Evolutionary conservation across 2,329 filamentous ascomycete species (phyloP).

Genomic region (Neofusicoccum sp.): DNA sequence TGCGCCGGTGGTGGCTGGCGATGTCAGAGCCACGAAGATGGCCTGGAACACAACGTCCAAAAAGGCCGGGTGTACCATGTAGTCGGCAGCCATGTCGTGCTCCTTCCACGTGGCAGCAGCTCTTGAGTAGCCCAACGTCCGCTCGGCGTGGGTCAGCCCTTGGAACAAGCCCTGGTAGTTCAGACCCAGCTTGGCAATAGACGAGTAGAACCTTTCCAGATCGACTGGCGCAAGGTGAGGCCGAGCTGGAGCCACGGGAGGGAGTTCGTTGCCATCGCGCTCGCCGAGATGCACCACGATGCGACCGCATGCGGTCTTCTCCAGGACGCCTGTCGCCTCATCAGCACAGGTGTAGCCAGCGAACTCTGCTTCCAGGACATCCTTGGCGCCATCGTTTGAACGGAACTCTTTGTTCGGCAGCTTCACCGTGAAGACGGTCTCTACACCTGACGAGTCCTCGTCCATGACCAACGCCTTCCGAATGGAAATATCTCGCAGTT

Average conservation of each 20-base stretch:
- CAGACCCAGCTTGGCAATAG: slow-evolving; percentile 24
- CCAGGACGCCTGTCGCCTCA: not conserved
- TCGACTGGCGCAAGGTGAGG: not conserved
- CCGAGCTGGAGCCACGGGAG: not conserved
- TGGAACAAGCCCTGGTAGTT: slow-evolving; percentile 23
- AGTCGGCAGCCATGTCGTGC: not conserved
- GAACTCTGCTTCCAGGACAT: not conserved
- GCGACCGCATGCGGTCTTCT: not conserved
- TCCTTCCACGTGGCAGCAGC: not conserved
- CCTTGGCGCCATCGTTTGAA: not conserved
- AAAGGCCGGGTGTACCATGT: slow-evolving; percentile 26
- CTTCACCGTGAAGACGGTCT: not conserved
- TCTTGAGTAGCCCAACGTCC: slow-evolving; percentile 17
- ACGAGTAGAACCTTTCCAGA: slow-evolving; percentile 22
- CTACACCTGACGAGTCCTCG: slow-evolving; percentile 4
- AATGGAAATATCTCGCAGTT: slow-evolving; percentile 22
- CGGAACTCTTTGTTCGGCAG: not conserved
- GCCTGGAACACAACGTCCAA: slow-evolving; percentile 35
- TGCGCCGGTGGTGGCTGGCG: slow-evolving; percentile 28
- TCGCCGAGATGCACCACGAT: not conserved
- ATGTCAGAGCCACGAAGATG: slow-evolving; percentile 29
- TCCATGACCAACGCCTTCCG: slow-evolving; percentile 20
- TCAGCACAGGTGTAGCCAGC: not conserved
- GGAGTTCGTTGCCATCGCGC: not conserved
- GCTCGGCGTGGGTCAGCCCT: slow-evolving; percentile 6